Evolutionary conservation across 305 asterid species (phyloP), one percentile per base, ranked within the genome.

Genomic region (Fraxinus sp.): DNA sequence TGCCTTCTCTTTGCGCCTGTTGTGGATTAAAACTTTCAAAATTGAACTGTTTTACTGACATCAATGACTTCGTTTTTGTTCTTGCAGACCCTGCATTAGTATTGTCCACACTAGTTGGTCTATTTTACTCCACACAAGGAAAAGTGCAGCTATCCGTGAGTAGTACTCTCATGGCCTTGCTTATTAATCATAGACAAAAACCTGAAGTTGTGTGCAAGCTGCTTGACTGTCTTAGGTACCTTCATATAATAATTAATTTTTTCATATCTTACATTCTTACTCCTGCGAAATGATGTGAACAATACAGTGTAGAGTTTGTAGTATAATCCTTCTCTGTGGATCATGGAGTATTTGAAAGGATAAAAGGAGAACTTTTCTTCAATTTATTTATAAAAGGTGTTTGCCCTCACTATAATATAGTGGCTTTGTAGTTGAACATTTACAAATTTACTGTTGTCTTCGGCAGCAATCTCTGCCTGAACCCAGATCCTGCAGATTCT

Each of bases 181-280:
- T 95, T 83, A 88, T 88, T 84, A 84, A 87, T 81, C 92, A 91
- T 85, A 89, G 91, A 87, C 91, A 93, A 71, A 89, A 90, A 78
- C 93, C 97, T 74, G 90, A 89, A 82, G 85, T 91, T 81, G 81
- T 94, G 89, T 92, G 94, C 88, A 76, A 88, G 90, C 91, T 95
- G 88, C 94, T 95, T 36, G 97, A 95, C 88, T 88, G 90, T 86
- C 89, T 95, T 85, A 90, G 99, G 98, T 94, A 88, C 77, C 84
- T 52, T 35, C 70, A 64, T 35, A 41, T 75, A 80, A 3, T 78
- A 33, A 44, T 37, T 52, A 52, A 30, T 49, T 33, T 80, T 28
- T 72, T 18, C 13, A 28, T 39, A 66, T 26, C 72, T 28, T 32
- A 3, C 35, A 32, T 32, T 32, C 35, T 32, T 71, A 68, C 74